Conservation (phyloP, 495 filamentous ascomycete genomes). For the Trichoderma virens region DNA sequence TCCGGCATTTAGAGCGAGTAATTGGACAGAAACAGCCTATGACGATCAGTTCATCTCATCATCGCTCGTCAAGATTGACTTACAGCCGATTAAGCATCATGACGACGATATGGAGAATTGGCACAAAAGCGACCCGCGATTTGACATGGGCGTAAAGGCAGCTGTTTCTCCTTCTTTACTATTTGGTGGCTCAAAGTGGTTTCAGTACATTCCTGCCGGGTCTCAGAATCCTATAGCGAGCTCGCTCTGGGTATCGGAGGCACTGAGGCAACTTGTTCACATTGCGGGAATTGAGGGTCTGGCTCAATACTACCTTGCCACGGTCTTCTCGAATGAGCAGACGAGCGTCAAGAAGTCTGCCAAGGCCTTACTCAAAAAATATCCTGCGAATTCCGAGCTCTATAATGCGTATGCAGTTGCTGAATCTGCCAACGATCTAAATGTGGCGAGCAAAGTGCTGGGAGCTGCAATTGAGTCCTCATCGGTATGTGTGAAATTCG, state of each 20-base stretch:
- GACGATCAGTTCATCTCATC: slow-evolving; percentile 31
- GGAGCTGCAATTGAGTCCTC: neutral
- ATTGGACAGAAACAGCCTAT: slow-evolving; percentile 14
- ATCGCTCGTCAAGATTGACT: neutral
- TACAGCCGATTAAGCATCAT: neutral
- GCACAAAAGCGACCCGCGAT: slow-evolving; percentile 24
- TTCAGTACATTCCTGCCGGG: slow-evolving; percentile 20
- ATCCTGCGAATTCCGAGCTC: slow-evolving; percentile 54
- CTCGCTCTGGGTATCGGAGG: slow-evolving; percentile 41
- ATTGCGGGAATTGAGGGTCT: slow-evolving; percentile 40
- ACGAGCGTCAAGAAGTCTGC: slow-evolving; percentile 58
- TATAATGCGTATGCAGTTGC: slow-evolving; percentile 76
- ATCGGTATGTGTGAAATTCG: neutral
- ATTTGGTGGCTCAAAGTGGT: slow-evolving; percentile 30
- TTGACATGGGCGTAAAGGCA: slow-evolving; percentile 26
- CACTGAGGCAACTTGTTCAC: slow-evolving; percentile 49
- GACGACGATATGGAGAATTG: slow-evolving; percentile 15
- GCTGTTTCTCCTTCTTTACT: slow-evolving; percentile 28
- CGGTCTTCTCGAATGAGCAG: slow-evolving; percentile 53
- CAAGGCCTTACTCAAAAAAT: slow-evolving; percentile 62
- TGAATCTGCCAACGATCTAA: slow-evolving; percentile 45
- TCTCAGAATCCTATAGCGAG: slow-evolving; percentile 17
- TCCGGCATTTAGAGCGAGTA: slow-evolving; percentile 24
- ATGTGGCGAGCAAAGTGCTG: neutral
- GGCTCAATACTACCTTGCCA: slow-evolving; percentile 64